Base-by-base conservation (phyloP, 1,284 basidiomycete species). In the Trichosporon sp. region DNA sequence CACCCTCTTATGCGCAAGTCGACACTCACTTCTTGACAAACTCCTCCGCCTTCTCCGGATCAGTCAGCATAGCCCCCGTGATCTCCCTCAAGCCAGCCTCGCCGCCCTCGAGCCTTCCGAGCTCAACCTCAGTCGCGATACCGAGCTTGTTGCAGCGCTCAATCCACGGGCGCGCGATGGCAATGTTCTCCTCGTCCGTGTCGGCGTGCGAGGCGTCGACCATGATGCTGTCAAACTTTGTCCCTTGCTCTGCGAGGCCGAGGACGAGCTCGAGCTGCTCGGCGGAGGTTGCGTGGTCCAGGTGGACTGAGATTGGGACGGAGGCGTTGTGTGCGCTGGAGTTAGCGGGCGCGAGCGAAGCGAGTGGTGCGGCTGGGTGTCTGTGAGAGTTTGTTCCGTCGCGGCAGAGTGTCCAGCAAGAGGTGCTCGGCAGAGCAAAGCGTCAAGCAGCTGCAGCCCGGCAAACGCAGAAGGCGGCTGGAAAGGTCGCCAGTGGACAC, bases 61-160 rank as follows among this genome's bases (percentile, higher is more conserved):
- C 78, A 14, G 81, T 82, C 52, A 82, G 73, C 72, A 81, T 78
- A 7, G 78, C 80, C 23, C 81, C 80, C 11, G 75, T 72, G 62
- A 82, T 81, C 64, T 78, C 73, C n/a, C 80, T 69, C n/a, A 82
- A 72, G 34, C 82, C 82, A 2, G 80, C 81, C 62, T 83, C 82
- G 19, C 82, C 82, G 27, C 82, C 81, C 58, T 81, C 81, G 33
- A 83, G 66, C 40, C 82, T 70, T 40, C 82, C 82, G 5, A 83
- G 73, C 71, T 83, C 82, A 52, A 83, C 82, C 69, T 83, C 82
- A 33, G 81, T 81, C 1, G 81, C 80, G 56, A 83, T 78, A 16
- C 82, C 82, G 40, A 62, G 67, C 23, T 70, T 69, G 37, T 73
- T 74, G 65, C 73, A 74, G 63, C 77, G 71, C 68, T 74, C 70